Percentiles rank a stretch among this genome's conserved stretches.
Conservation (phyloP, 1,284 basidiomycete genomes). For the Apiotrichum sp. region DNA sequence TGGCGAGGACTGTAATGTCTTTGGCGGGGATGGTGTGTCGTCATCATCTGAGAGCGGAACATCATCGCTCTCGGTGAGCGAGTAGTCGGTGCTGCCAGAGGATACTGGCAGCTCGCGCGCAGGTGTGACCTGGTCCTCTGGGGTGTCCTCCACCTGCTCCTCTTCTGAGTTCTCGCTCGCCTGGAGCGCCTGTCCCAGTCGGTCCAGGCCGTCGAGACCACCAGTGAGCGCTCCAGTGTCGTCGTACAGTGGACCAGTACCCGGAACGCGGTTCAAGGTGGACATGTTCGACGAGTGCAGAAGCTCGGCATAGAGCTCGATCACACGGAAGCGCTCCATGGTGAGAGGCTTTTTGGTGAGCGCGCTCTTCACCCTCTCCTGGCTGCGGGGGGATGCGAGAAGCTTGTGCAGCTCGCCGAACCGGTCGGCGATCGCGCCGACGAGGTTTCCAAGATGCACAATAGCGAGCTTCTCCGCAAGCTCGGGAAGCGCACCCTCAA, state of each 20-base stretch:
- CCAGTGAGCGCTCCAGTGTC: slow-evolving; percentile 71
- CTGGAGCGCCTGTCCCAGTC: slow-evolving; percentile 70
- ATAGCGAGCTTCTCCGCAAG: slow-evolving; percentile 86
- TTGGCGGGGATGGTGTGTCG: slow-evolving; percentile 41
- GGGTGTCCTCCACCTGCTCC: slow-evolving; percentile 17
- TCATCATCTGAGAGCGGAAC: slow-evolving; percentile 60
- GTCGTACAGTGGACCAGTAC: slow-evolving; percentile 69
- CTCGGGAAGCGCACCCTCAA: slow-evolving; percentile 77
- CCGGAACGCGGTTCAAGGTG: slow-evolving; percentile 72
- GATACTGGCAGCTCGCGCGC: slow-evolving; percentile 66
- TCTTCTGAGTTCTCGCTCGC: slow-evolving; percentile 48
- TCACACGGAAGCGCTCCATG: slow-evolving; percentile 92
- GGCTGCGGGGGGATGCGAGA: slow-evolving; percentile 65
- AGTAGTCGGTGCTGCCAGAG: slow-evolving; percentile 44
- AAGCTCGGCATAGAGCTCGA: slow-evolving; percentile 94
- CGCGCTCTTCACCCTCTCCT: slow-evolving; percentile 63
- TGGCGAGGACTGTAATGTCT: not conserved
- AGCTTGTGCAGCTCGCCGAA: slow-evolving; percentile 68
- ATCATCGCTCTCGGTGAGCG: slow-evolving; percentile 59
- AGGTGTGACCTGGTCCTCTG: slow-evolving; percentile 56
- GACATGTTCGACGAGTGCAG: slow-evolving; percentile 98
- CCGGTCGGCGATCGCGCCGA: slow-evolving; percentile 69
- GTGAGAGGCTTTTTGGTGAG: slow-evolving; percentile 73
- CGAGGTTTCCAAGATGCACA: slow-evolving; percentile 80
- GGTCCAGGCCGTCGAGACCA: slow-evolving; percentile 71